Base-by-base conservation (phyloP, 345 rosid species). In the Durio zibethinus region DNA sequence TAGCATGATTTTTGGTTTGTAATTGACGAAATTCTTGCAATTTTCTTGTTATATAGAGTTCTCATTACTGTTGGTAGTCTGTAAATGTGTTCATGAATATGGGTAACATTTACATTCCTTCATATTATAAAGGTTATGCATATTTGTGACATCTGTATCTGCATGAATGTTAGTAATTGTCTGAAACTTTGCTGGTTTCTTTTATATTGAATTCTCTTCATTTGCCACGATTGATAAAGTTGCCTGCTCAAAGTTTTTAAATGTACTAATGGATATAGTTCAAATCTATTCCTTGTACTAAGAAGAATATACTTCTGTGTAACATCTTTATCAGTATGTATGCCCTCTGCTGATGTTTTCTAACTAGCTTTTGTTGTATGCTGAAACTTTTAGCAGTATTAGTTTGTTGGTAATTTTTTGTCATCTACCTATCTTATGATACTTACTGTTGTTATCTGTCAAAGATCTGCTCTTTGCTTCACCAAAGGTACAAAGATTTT, bases 391-490 rank as follows among this genome's bases (percentile, higher is more conserved):
- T 67, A 43, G n/a, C n/a, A 5, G 2, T 60, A 42, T 27, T 31
- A 25, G 72, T 74, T 42, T 74, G 68, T 38, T 18, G 25, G 38
- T 2, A 38, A 36, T 43, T 69, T 33, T 11, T 10, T 45, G 31
- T 76, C 50, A 20, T 59, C 67, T 73, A 18, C 63, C 61, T 53
- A 33, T 35, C 61, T 63, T 29, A 29, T 33, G 73, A 66, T 56
- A 40, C 76, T 81, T 47, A 87, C 65, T 62, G 56, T 68, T 82
- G 63, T 68, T 81, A 35, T 83, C 76, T 82, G 78, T 53, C 76
- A 60, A 84, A 93, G 99, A 88, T 97, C 74, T 97, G 98, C 87
- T 97, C 99, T 33, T 81, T 97, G 87, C 97, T 97, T 85, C 98
- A 97, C 84, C 99, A 94, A 86, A 86, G 99, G 82, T 97, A 92